Evolutionary conservation across 179 eudicot species (phyloP), one percentile per base, ranked within the genome.

Genomic region (Nepenthes alata): DNA sequence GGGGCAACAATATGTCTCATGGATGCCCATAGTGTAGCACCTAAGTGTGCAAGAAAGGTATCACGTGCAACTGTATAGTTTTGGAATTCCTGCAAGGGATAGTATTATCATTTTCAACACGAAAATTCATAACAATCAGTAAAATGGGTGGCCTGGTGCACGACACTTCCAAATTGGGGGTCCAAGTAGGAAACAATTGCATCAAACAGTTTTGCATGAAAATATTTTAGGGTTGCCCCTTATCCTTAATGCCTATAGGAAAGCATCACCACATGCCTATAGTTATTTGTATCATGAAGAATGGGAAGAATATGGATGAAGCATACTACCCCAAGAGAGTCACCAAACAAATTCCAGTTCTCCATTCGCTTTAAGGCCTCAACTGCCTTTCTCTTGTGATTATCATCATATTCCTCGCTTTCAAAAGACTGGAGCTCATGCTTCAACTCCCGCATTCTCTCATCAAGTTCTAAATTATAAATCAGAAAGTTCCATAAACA

Each of bases 51-150:
- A 65, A 91, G 86, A 74, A 89, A 86, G 50, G 85, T 70, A 79
- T 91, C 98, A 44, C 98, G 91, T 57, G 98, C 98, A 66, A 91
- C 98, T 4, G 95, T 91, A 76, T 91, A 91, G 72, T 83, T 89
- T 55, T 81, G 81, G 72, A 71, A 75, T 12, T 78, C 87, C 98
- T 91, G 93, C 81, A 80, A 25, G 60, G 38, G 37, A 34, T 7
- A 55, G 37, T 7, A 35, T 16, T 7, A 55, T 25, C 58, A 16
- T 16, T 5, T 11, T 34, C 58, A 55, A 7, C 38, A 35, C 7
- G 11, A n/a, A 52, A 11, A 14, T 12, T 2, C 25, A 53, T 13
- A 53, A 52, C 37, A 0, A 6, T 13, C 62, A 59, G 41, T 34
- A 59, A n/a, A 25, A 25, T 16, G 25, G 25, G 25, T 25, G 25